Evolutionary conservation across 805 yeast species (phyloP).

Genomic region (Komagataella pseudopastoris): DNA sequence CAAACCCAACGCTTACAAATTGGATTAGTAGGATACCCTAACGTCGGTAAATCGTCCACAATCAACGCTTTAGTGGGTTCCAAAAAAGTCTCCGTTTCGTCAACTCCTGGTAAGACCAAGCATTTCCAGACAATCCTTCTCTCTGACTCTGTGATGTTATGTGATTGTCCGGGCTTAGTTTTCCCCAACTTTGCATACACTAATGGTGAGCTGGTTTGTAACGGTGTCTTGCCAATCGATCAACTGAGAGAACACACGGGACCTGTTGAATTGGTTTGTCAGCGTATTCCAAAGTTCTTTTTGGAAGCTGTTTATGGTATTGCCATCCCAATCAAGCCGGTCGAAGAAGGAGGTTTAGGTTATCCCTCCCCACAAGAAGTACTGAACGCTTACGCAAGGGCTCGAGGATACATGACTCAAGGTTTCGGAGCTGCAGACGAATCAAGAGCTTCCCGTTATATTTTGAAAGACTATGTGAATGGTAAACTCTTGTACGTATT

Average conservation of each 20-base stretch:
- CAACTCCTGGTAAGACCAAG: constrained; percentile 98
- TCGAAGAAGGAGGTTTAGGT: constrained; percentile 83
- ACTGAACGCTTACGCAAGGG: constrained; percentile 84
- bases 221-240: constrained; percentile 97
- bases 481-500: constrained; percentile 77
- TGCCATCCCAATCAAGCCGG: constrained; percentile 60
- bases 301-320: constrained; percentile 92
- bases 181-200: constrained; percentile 97
- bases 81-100: constrained; percentile 93
- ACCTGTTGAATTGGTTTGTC: constrained; percentile 74
- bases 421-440: constrained; percentile 96
- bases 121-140: constrained; percentile 94
- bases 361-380: constrained; percentile 82
- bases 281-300: constrained; percentile 78
- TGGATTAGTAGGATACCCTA: constrained; percentile 97
- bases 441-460: constrained; percentile 83
- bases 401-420: constrained; percentile 95
- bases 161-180: constrained; percentile 99
- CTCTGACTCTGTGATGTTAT: constrained; percentile 69
- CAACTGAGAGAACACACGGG: constrained; percentile 88
- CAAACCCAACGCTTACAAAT: constrained; percentile 61
- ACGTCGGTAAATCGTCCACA: constrained; percentile 65
- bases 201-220: constrained; percentile 92
- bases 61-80: constrained; percentile 94
- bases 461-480: constrained; percentile 87